Conservation (phyloP, 352 stramenopile species). For the Globisporangium emineosum region DNA sequence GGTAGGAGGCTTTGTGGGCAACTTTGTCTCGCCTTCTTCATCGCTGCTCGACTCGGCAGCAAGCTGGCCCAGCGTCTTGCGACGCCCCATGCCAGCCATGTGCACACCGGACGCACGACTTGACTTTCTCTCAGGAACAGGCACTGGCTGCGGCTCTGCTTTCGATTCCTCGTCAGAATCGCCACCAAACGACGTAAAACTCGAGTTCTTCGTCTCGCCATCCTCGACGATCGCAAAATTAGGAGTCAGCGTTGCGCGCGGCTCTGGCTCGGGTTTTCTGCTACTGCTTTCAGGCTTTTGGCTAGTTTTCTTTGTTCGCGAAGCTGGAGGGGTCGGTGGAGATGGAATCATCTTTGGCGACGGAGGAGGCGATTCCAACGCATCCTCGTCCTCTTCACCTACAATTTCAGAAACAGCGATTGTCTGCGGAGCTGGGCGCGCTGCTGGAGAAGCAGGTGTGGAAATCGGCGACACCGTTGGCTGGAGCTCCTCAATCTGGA, state of each 20-base stretch:
- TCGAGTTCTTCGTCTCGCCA: constrained; percentile 55
- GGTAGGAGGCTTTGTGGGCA: constrained; percentile 52
- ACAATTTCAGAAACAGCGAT: constrained; percentile 4
- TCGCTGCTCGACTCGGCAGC: constrained; percentile 82
- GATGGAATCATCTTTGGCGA: constrained; percentile 21
- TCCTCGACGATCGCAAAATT: constrained; percentile 74
- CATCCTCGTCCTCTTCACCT: constrained; percentile 9
- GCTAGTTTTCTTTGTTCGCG: constrained; percentile 13
- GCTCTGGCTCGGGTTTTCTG: not conserved
- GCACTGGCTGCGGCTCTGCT: constrained; percentile 54
- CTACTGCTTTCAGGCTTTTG: constrained; percentile 2
- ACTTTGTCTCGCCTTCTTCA: constrained; percentile 49
- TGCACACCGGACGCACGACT: constrained; percentile 37
- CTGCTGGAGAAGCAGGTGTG: constrained; percentile 15
- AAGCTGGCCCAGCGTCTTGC: constrained; percentile 67
- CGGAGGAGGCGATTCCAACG: constrained; percentile 16
- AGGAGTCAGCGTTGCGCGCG: constrained; percentile 34
- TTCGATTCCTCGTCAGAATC: constrained; percentile 84
- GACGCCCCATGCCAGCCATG: constrained; percentile 59
- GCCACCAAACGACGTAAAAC: constrained; percentile 82
- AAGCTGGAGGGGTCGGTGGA: constrained; percentile 22
- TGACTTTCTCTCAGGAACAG: constrained; percentile 32
- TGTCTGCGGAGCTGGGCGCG: constrained; percentile 2
- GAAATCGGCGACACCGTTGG: constrained; percentile 15
- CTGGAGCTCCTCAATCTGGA: constrained; percentile 9